phyloP scores from a whole-genome alignment of 1,284 basidiomycete genomes.

The Singerocomus inundabilis region DNA sequence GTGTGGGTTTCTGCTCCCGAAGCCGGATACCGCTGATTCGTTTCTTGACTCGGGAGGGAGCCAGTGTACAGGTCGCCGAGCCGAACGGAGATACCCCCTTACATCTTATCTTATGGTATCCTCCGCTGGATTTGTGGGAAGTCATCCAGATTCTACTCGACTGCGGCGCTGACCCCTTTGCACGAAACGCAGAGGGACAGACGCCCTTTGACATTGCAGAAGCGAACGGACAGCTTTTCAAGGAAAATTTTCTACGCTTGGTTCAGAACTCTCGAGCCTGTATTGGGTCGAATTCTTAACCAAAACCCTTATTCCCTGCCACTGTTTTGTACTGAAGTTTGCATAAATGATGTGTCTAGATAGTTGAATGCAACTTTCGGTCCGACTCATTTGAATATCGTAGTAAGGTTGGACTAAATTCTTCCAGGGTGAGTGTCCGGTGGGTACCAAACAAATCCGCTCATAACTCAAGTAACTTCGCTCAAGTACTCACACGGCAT shows the following conservation, averaged over 20 bases:
- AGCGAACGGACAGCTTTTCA: neutral
- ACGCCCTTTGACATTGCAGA: slow-evolving; percentile 1
- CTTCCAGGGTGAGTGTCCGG: too few species aligned
- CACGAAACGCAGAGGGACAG: slow-evolving; percentile 1
- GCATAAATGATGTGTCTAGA: too few species aligned
- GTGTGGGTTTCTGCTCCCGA: too few species aligned
- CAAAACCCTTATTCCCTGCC: too few species aligned
- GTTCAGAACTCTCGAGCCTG: neutral
- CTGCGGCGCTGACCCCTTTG: neutral
- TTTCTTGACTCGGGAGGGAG: neutral
- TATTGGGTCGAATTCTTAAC: too few species aligned
- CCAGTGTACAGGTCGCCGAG: neutral
- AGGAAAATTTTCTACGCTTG: slow-evolving; percentile 4
- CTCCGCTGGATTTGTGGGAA: neutral
- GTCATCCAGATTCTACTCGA: slow-evolving; percentile 1
- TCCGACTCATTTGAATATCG: too few species aligned
- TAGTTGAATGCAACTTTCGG: too few species aligned
- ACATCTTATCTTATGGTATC: neutral
- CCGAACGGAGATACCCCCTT: slow-evolving; percentile 1
- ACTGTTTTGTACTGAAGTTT: too few species aligned
- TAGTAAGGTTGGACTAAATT: too few species aligned
- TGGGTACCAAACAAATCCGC: too few species aligned
- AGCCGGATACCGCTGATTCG: neutral
- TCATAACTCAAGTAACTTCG: too few species aligned
- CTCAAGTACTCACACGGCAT: too few species aligned